Evolutionary conservation across 164 flowering plant species (phyloP).

Genomic region (Aristolochia fimbriata): DNA sequence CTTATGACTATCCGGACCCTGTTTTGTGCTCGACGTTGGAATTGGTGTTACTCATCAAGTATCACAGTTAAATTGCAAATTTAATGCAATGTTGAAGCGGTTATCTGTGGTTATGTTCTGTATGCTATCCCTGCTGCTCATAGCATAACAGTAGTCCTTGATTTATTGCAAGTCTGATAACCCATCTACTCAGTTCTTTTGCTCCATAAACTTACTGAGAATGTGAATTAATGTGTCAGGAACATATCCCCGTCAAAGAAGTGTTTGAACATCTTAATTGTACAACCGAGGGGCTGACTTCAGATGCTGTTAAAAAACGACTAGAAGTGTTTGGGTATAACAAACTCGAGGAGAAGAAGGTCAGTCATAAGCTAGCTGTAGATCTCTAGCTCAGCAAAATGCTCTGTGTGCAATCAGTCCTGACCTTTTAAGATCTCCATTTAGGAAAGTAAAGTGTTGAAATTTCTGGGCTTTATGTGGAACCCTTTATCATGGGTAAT

Average conservation of each 20-base stretch:
- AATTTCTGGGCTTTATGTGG: slow-evolving; percentile 81
- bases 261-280: slow-evolving; percentile 49
- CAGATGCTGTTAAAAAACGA: slow-evolving; percentile 36
- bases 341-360: slow-evolving; percentile 75
- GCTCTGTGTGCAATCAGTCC: too few relatives aligned
- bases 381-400: background rate
- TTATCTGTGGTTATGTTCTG: too few relatives aligned
- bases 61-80: too few relatives aligned
- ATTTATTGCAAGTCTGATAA: too few relatives aligned
- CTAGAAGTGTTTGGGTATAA: slow-evolving; percentile 56
- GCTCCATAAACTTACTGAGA: too few relatives aligned
- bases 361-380: slow-evolving; percentile 11
- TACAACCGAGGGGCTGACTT: slow-evolving; percentile 40
- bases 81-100: too few relatives aligned
- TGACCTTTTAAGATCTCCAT: background rate
- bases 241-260: slow-evolving; percentile 52
- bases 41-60: too few relatives aligned
- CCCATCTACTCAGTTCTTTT: too few relatives aligned
- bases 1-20: too few relatives aligned
- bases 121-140: too few relatives aligned
- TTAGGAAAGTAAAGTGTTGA: slow-evolving; percentile 59
- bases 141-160: too few relatives aligned
- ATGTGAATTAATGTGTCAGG: slow-evolving; percentile 20
- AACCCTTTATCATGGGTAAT: slow-evolving; percentile 80
- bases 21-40: too few relatives aligned